Evolutionary conservation across 768 basidiomycete species (phyloP).

Genomic region (Boletus tomentosulus): DNA sequence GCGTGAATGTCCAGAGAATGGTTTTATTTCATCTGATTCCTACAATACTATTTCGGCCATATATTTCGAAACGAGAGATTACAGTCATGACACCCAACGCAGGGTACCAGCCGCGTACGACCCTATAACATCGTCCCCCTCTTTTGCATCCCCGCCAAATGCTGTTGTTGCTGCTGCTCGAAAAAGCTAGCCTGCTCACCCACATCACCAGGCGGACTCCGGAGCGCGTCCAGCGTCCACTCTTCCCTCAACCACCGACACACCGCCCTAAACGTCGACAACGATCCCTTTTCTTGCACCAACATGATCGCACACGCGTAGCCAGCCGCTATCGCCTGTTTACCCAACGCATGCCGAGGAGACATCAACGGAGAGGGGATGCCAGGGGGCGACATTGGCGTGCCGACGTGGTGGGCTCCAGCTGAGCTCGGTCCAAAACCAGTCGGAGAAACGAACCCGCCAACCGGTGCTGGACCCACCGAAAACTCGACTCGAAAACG

Average conservation of each 20-base stretch:
- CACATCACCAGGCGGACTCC: constrained; percentile 25
- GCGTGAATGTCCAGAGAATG: too few relatives aligned
- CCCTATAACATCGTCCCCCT: constrained; percentile 29
- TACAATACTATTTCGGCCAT: not conserved
- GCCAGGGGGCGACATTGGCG: constrained; percentile 19
- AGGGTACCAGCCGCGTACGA: not conserved
- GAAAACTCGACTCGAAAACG: constrained; percentile 83
- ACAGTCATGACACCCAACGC: too few relatives aligned
- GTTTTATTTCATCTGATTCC: too few relatives aligned
- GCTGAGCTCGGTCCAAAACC: not conserved
- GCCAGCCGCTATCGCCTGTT: constrained; percentile 21
- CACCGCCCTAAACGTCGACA: constrained; percentile 77
- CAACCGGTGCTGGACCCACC: constrained; percentile 20
- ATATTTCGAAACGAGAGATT: too few relatives aligned
- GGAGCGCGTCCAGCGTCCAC: constrained; percentile 48
- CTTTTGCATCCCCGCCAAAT: constrained; percentile 11
- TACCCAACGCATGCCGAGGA: constrained; percentile 26
- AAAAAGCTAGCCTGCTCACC: constrained; percentile 36
- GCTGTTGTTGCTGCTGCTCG: constrained; percentile 35
- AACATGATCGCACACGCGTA: constrained; percentile 68
- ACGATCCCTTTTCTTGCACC: constrained; percentile 87
- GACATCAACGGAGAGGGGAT: constrained; percentile 24
- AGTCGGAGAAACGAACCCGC: constrained; percentile 17
- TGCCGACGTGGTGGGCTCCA: not conserved
- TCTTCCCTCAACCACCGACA: constrained; percentile 69